These are phyloP conservation scores for Phytopythium montanum DNA, from an alignment of 352 stramenopile species.

Conservation along the genomic window DNA sequence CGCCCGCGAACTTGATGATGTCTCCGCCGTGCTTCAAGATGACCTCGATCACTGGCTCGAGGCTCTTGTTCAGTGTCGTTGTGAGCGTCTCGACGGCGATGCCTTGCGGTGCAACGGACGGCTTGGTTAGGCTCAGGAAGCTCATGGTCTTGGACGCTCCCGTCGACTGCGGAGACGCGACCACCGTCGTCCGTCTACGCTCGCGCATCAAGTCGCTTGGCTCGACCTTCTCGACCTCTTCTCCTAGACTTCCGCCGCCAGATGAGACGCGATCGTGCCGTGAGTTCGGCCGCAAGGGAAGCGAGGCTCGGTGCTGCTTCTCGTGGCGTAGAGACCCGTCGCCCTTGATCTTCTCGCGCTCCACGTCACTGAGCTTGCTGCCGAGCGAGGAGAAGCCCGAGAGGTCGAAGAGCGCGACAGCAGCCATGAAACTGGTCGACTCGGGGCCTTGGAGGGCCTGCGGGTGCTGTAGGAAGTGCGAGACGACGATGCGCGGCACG, in stretches of 20 bases:
- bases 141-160: constrained; percentile 21
- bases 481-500: constrained; percentile 73
- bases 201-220: constrained; percentile 39
- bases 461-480: constrained; percentile 43
- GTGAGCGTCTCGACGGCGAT: constrained; percentile 72
- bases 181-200: constrained; percentile 22
- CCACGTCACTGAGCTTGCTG: constrained; percentile 62
- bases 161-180: neutral
- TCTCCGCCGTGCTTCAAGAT: constrained; percentile 70
- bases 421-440: constrained; percentile 42
- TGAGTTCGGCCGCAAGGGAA: constrained; percentile 7
- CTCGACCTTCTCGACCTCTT: constrained; percentile 12
- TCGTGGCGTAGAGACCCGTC: constrained; percentile 11
- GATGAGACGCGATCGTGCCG: constrained; percentile 10
- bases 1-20: constrained; percentile 84
- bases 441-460: constrained; percentile 47
- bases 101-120: constrained; percentile 37
- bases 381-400: constrained; percentile 84
- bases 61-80: constrained; percentile 73
- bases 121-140: constrained; percentile 50
- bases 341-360: constrained; percentile 36
- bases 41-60: constrained; percentile 75
- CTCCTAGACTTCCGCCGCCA: constrained; percentile 9
- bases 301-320: constrained; percentile 15
- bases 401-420: constrained; percentile 84